These are phyloP conservation scores for Persicaria maculosa DNA, from an alignment of 148 eudicot species.

Conservation along the genomic window DNA sequence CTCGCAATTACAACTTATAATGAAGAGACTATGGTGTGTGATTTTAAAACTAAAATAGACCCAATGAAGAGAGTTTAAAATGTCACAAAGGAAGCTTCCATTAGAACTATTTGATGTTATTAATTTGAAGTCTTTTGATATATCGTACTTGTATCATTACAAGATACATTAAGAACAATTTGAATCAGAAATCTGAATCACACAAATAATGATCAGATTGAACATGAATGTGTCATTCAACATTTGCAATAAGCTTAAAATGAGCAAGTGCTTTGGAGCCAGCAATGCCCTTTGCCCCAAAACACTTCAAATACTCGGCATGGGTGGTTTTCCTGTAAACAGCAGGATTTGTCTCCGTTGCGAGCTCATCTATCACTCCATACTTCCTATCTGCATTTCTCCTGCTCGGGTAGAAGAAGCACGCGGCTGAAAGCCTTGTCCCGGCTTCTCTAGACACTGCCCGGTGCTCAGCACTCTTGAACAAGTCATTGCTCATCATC, in stretches of 20 bases:
- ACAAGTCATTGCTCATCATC: conserved; percentile 14
- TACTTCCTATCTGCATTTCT: not conserved
- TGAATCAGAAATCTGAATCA: not conserved
- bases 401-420: conserved; percentile 15
- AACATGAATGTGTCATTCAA: not conserved
- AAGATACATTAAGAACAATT: not conserved
- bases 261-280: conserved; percentile 13
- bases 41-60: too few species aligned
- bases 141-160: too few species aligned
- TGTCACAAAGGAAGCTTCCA: too few species aligned
- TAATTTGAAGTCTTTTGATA: too few species aligned
- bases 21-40: too few species aligned
- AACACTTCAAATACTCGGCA: conserved; percentile 7
- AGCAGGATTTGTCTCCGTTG: not conserved
- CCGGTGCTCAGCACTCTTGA: conserved; percentile 10
- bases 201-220: not conserved
- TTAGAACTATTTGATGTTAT: too few species aligned
- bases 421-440: conserved; percentile 8
- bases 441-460: conserved; percentile 2
- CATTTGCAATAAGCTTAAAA: not conserved
- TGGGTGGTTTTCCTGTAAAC: not conserved
- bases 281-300: conserved; percentile 2
- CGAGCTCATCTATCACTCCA: conserved; percentile 7
- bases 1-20: too few species aligned
- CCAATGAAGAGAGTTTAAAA: too few species aligned